Evolutionary conservation across 129 eudicot species (phyloP).

Genomic region (Apium graveolens): DNA sequence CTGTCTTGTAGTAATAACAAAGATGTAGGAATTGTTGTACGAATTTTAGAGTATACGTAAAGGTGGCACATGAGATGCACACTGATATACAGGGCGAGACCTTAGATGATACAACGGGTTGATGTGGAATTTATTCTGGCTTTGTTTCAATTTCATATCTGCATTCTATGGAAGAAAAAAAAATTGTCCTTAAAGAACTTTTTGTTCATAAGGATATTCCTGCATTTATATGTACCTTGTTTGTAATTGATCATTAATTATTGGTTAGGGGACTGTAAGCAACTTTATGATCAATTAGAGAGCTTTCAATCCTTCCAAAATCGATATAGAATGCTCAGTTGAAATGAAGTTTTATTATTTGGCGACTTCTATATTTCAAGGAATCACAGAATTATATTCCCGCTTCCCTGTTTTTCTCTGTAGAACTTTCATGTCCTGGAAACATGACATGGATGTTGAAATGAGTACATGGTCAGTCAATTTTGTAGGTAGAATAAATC

Average conservation of each 20-base stretch:
- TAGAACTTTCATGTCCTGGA: not conserved
- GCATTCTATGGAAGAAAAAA: not conserved
- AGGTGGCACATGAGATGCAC: not conserved
- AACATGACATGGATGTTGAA: not conserved
- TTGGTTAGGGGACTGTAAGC: not conserved
- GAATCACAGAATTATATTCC: not conserved
- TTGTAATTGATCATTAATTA: not conserved
- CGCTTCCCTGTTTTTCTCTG: not conserved
- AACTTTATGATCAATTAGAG: not conserved
- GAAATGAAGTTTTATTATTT: not conserved
- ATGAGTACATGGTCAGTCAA: not conserved
- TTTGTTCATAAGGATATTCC: not conserved
- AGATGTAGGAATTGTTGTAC: not conserved
- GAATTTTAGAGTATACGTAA: not conserved
- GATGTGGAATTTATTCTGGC: not conserved
- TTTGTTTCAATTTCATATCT: not conserved
- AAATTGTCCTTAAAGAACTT: not conserved
- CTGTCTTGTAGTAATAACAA: not conserved
- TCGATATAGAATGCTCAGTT: not conserved
- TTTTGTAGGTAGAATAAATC: not conserved
- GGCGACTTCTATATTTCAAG: not conserved
- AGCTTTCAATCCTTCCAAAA: not conserved
- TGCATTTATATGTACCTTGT: not conserved
- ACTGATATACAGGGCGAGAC: not conserved
- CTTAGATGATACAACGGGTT: not conserved